These are phyloP conservation scores for Psidium guajava DNA, from an alignment of 345 rosid genomes.

Conservation along the genomic window DNA sequence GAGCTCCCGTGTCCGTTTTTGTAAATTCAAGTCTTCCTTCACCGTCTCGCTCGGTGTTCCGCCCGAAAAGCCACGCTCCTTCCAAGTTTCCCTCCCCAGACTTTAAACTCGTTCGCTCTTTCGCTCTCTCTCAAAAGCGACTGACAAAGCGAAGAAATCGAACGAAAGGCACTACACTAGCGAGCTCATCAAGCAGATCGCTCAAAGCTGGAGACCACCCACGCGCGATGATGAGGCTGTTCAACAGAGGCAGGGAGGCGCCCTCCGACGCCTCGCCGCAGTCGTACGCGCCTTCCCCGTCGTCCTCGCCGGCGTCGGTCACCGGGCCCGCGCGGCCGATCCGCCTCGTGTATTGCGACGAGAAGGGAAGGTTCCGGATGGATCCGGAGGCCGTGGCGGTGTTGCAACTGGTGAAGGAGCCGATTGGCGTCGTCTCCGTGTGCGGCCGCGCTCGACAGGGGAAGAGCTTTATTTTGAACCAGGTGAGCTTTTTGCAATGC, in stretches of 20 bases:
- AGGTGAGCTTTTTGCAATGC: constrained; percentile 25
- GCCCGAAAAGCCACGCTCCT: not conserved
- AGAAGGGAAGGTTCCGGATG: constrained; percentile 93
- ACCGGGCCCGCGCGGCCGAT: constrained; percentile 95
- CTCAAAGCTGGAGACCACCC: not conserved
- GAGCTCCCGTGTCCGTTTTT: not conserved
- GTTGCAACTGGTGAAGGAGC: constrained; percentile 88
- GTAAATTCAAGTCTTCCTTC: not conserved
- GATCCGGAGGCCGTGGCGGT: constrained; percentile 98
- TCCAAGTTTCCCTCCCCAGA: not conserved
- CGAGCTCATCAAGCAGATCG: too few relatives aligned
- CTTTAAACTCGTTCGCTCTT: not conserved
- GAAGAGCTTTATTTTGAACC: constrained; percentile 87
- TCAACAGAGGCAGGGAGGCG: constrained; percentile 29
- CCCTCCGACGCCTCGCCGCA: constrained; percentile 22
- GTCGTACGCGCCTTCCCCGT: constrained; percentile 12
- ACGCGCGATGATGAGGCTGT: constrained; percentile 23
- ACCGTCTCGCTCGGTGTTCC: not conserved
- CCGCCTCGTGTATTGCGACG: constrained; percentile 80
- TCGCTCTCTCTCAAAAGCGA: not conserved
- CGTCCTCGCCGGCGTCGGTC: constrained; percentile 30
- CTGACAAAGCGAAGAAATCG: not conserved
- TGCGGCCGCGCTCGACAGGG: constrained; percentile 99
- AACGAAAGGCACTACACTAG: not conserved
- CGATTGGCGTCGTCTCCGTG: constrained; percentile 96